These are phyloP conservation scores for Vigna reflexopilosa DNA, from an alignment of 306 rosid species.

Conservation along the genomic window DNA sequence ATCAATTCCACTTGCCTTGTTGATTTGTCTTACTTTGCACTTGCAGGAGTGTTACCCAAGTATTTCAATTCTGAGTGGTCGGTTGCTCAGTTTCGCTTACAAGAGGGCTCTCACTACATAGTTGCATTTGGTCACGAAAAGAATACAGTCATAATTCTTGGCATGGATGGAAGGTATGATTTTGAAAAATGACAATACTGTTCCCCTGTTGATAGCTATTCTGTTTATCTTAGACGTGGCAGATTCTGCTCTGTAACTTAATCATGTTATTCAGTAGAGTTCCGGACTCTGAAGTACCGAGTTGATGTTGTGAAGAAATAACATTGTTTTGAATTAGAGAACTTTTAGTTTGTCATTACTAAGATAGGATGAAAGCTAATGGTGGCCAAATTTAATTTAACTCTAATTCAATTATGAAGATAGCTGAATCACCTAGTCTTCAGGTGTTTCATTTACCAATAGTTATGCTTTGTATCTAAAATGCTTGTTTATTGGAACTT, in stretches of 20 bases:
- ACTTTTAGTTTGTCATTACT: constrained; percentile 8
- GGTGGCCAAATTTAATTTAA: constrained; percentile 3
- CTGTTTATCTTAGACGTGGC: constrained; percentile 13
- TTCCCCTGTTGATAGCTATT: constrained; percentile 24
- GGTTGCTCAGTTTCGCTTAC: constrained; percentile 84
- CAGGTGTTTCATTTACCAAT: constrained; percentile 1
- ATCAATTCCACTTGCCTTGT: constrained; percentile 16
- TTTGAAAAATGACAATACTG: constrained; percentile 17
- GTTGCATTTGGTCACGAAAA: constrained; percentile 86
- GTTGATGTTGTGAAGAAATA: constrained; percentile 6
- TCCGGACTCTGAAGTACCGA: neutral
- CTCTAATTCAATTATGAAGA: constrained; percentile 25
- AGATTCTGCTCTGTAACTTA: neutral
- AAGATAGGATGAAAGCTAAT: constrained; percentile 26
- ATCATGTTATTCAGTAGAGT: neutral
- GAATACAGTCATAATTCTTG: constrained; percentile 83
- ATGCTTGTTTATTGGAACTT: neutral
- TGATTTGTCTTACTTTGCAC: constrained; percentile 31
- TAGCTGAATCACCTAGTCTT: neutral
- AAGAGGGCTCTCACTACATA: constrained; percentile 72
- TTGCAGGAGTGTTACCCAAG: constrained; percentile 89
- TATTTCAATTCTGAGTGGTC: constrained; percentile 93
- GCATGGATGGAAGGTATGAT: constrained; percentile 94
- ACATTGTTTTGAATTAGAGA: neutral
- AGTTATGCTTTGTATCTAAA: neutral